phyloP scores from a whole-genome alignment of 2,329 filamentous ascomycete species.

The Lasiodiplodia hormozganensis region DNA sequence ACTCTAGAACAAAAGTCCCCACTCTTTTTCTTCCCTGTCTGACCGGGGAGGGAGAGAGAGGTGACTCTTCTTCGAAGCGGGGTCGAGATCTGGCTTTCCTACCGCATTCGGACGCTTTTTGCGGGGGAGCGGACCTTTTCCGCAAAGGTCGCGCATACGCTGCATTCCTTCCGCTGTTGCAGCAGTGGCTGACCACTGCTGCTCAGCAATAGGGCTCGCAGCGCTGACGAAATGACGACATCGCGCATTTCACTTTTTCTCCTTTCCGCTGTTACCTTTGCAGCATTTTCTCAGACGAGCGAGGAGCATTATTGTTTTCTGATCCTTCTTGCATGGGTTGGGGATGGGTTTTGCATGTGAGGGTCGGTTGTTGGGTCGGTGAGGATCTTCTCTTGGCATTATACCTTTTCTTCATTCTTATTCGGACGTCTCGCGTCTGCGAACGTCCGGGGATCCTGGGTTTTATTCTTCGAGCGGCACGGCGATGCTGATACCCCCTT shows the following conservation, averaged over 20 bases:
- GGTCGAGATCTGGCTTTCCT: constrained; percentile 19
- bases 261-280: not conserved
- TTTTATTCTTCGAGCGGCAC: constrained; percentile 6
- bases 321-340: not conserved
- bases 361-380: not conserved
- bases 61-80: constrained; percentile 5
- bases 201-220: too few relatives aligned
- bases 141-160: constrained; percentile 11
- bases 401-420: constrained; percentile 6
- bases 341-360: not conserved
- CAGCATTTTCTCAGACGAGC: not conserved
- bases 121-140: constrained; percentile 6
- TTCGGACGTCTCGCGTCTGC: not conserved
- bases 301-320: not conserved
- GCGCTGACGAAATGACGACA: constrained; percentile 18
- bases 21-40: not conserved
- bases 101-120: not conserved
- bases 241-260: not conserved
- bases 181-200: not conserved
- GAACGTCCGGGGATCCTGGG: not conserved
- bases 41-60: not conserved
- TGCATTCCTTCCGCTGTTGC: not conserved
- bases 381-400: constrained; percentile 7
- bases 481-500: constrained; percentile 21
- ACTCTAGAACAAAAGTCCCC: not conserved